Conservation (phyloP, 768 basidiomycete species). For the Mycena rebaudengoi region DNA sequence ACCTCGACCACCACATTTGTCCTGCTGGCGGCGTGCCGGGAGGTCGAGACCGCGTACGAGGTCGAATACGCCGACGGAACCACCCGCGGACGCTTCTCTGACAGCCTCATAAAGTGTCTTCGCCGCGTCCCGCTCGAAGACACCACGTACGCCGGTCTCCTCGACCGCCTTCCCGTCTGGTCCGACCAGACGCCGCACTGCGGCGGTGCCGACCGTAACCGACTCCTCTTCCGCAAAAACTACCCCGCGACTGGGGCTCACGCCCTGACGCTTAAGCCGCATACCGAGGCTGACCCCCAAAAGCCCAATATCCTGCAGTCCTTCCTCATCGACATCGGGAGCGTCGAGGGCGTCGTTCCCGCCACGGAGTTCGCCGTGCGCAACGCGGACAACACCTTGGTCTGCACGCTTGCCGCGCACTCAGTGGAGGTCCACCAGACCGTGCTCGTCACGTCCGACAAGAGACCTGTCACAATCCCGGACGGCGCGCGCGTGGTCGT, state of each 20-base stretch:
- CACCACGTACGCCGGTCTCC: slow-evolving; percentile 4
- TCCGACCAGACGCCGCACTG: slow-evolving; percentile 4
- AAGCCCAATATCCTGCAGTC: not conserved
- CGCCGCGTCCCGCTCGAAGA: not conserved
- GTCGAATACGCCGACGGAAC: not conserved
- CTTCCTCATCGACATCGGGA: not conserved
- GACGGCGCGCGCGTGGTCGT: not conserved
- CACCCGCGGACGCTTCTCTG: slow-evolving; percentile 1
- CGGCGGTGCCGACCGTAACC: not conserved
- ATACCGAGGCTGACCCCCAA: not conserved
- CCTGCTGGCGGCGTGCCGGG: slow-evolving; percentile 13
- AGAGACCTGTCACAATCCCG: no score
- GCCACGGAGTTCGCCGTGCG: not conserved
- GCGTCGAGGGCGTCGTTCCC: slow-evolving; percentile 5
- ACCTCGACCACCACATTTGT: not conserved
- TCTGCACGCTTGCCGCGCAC: not conserved
- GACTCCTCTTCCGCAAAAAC: not conserved
- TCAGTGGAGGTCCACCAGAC: not conserved
- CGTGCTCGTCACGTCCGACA: not conserved
- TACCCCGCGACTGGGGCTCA: not conserved
- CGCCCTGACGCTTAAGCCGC: not conserved
- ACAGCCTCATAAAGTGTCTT: not conserved
- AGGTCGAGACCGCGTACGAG: slow-evolving; percentile 8
- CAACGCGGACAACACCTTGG: not conserved
- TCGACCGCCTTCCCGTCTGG: not conserved